These are phyloP conservation scores for Nitzschia sp. DNA, from an alignment of 108 stramenopile species.

Conservation along the genomic window DNA sequence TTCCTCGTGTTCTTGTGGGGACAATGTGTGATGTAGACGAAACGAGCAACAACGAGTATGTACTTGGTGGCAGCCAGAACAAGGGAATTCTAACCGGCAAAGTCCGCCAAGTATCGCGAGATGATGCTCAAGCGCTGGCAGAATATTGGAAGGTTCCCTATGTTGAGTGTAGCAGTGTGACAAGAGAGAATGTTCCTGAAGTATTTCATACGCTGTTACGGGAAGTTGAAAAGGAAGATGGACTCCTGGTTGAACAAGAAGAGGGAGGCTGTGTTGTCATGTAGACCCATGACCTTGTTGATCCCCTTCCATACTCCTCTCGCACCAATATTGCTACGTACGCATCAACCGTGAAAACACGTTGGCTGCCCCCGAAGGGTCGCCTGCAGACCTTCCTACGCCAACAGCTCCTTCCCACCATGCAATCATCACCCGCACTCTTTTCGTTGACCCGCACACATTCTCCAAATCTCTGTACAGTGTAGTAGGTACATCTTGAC, in stretches of 20 bases:
- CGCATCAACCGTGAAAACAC: too few relatives aligned
- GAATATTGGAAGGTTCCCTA: conserved; percentile 76
- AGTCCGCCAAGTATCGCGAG: conserved; percentile 52
- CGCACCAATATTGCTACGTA: too few relatives aligned
- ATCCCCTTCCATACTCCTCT: too few relatives aligned
- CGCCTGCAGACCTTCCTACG: too few relatives aligned
- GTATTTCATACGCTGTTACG: conserved; percentile 84
- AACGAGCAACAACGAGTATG: not conserved
- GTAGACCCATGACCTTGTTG: not conserved
- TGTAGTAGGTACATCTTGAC: too few relatives aligned
- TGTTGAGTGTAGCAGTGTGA: conserved; percentile 81
- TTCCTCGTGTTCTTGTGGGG: conserved; percentile 85
- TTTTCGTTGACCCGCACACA: too few relatives aligned
- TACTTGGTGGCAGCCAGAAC: not conserved
- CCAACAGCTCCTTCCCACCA: too few relatives aligned
- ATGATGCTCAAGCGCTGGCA: conserved; percentile 74
- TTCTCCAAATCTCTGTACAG: too few relatives aligned
- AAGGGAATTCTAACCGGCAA: not conserved
- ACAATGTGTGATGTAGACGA: conserved; percentile 75
- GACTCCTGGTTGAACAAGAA: conserved; percentile 68
- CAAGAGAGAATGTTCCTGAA: conserved; percentile 78
- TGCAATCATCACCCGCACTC: too few relatives aligned
- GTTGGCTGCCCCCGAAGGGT: too few relatives aligned
- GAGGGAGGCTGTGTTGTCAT: conserved; percentile 55
- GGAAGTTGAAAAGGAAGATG: conserved; percentile 90